Percentiles rank a stretch among this genome's conserved stretches.
phyloP scores from a whole-genome alignment of 345 rosid species.

The Lumnitzera racemosa region DNA sequence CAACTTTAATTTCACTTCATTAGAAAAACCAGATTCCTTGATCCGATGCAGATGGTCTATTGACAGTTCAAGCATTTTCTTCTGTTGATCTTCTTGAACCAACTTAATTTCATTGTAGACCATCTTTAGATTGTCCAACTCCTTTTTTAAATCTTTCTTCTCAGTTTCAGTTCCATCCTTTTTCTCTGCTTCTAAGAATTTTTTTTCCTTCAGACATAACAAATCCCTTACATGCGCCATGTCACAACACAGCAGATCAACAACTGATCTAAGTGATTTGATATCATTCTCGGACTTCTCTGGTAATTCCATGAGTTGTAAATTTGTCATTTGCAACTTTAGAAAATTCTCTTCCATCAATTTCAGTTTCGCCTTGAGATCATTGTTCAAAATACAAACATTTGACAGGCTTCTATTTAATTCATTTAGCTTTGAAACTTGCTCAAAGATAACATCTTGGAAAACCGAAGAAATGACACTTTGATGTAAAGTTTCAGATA shows the following conservation, averaged over 20 bases:
- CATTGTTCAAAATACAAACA: slow-evolving; percentile 35
- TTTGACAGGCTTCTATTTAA: slow-evolving; percentile 33
- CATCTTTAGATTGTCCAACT: slow-evolving; percentile 47
- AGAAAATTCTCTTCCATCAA: slow-evolving; percentile 27
- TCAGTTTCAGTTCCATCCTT: slow-evolving; percentile 29
- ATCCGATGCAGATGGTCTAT: slow-evolving; percentile 37
- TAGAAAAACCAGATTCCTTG: slow-evolving; percentile 29
- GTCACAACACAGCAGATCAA: slow-evolving; percentile 32
- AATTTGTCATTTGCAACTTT: slow-evolving; percentile 23
- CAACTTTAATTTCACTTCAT: slow-evolving; percentile 35
- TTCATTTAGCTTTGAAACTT: slow-evolving; percentile 29
- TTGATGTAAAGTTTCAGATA: slow-evolving; percentile 42
- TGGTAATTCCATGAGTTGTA: slow-evolving; percentile 25
- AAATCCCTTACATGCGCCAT: slow-evolving; percentile 28
- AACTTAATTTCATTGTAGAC: slow-evolving; percentile 48
- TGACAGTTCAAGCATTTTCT: slow-evolving; percentile 37
- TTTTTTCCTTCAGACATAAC: slow-evolving; percentile 31
- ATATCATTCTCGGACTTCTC: slow-evolving; percentile 24
- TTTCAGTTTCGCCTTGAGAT: slow-evolving; percentile 41
- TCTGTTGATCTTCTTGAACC: slow-evolving; percentile 42
- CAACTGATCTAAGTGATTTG: slow-evolving; percentile 27
- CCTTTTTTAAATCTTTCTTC: slow-evolving; percentile 33
- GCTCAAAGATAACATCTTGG: slow-evolving; percentile 35
- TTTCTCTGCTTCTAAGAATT: slow-evolving; percentile 31
- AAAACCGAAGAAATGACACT: slow-evolving; percentile 42